Conservation (phyloP, 176 grass and related monocot species). For the Zea mays region DNA sequence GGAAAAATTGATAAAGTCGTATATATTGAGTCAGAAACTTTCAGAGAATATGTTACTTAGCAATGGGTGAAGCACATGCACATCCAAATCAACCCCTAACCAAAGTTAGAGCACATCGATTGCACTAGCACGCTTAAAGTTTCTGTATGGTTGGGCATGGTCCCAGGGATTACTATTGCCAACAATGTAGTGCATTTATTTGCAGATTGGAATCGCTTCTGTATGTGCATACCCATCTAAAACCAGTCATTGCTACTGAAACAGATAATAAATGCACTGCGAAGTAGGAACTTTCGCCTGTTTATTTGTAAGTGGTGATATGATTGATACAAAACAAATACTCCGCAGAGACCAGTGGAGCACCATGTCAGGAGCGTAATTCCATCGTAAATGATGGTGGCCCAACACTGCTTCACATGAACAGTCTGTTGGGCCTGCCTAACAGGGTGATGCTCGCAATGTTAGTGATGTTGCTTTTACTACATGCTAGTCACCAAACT, state of each 20-base stretch:
- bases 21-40: not conserved
- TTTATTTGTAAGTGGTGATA: not conserved
- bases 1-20: not conserved
- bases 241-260: not conserved
- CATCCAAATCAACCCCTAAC: not conserved
- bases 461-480: constrained; percentile 10
- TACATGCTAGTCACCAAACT: not conserved
- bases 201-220: constrained; percentile 15
- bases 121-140: not conserved
- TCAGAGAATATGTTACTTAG: not conserved
- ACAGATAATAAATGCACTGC: constrained; percentile 34
- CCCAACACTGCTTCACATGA: not conserved
- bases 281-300: constrained; percentile 17
- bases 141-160: constrained; percentile 20
- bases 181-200: constrained; percentile 10
- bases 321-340: constrained; percentile 33
- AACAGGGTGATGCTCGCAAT: not conserved
- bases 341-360: not conserved
- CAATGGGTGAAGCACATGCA: not conserved
- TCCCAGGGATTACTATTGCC: constrained; percentile 24
- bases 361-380: not conserved
- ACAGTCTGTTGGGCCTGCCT: constrained; percentile 4
- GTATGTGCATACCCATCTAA: constrained; percentile 8
- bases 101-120: not conserved
- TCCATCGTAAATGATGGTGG: constrained; percentile 9